phyloP scores from a whole-genome alignment of 805 yeast species.

The Candida wancherniae region DNA sequence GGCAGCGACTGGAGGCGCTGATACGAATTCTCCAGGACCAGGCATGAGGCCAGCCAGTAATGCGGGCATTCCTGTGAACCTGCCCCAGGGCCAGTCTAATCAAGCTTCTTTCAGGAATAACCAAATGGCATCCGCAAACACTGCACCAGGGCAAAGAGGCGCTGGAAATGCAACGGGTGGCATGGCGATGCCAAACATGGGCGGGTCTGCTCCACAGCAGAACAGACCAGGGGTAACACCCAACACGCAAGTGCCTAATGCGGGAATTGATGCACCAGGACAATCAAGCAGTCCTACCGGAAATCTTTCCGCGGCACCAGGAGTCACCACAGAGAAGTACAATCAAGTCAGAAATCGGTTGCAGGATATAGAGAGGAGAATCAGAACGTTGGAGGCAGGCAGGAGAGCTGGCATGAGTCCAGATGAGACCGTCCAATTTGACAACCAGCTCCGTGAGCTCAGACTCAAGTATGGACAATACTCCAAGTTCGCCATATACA shows the following conservation, averaged over 20 bases:
- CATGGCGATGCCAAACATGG: too few relatives aligned
- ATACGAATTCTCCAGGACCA: conserved; percentile 1
- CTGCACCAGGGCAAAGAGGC: too few relatives aligned
- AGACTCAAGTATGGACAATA: conserved; percentile 45
- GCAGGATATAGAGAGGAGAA: conserved; percentile 45
- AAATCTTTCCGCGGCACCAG: conserved; percentile 5
- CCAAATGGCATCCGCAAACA: too few relatives aligned
- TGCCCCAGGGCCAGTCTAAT: too few relatives aligned
- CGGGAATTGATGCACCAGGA: too few relatives aligned
- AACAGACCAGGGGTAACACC: too few relatives aligned
- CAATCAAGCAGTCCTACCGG: too few relatives aligned
- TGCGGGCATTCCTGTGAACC: background rate
- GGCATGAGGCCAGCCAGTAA: conserved; percentile 1
- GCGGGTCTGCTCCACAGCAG: too few relatives aligned
- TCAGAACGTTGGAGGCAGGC: conserved; percentile 47
- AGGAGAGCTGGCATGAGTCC: conserved; percentile 42
- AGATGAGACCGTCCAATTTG: conserved; percentile 41
- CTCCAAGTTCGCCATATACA: conserved; percentile 45
- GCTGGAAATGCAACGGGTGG: too few relatives aligned
- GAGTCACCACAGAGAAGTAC: conserved; percentile 33
- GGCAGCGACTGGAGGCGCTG: conserved; percentile 3
- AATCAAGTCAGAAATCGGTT: conserved; percentile 43
- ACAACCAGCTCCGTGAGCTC: conserved; percentile 46
- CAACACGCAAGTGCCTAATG: too few relatives aligned
- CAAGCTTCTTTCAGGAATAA: too few relatives aligned